phyloP scores from a whole-genome alignment of 2,329 filamentous ascomycete species.

The Sporothrix curviconia region DNA sequence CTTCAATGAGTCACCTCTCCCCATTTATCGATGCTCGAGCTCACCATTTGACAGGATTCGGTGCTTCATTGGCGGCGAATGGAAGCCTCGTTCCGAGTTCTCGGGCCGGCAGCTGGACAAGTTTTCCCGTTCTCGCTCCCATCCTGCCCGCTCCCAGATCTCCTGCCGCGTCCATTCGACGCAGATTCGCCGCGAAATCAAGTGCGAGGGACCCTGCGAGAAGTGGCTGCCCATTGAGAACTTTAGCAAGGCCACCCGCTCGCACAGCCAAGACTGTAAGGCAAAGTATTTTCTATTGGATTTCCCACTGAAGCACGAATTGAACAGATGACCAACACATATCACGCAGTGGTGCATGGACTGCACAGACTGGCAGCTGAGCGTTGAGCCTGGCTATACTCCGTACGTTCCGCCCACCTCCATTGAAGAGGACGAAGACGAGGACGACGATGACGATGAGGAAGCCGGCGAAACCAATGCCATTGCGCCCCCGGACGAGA shows the following conservation, averaged over 20 bases:
- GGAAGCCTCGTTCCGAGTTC: constrained; percentile 24
- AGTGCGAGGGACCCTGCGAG: constrained; percentile 30
- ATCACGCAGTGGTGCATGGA: constrained; percentile 29
- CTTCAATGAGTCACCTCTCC: too few relatives aligned
- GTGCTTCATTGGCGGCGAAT: constrained; percentile 27
- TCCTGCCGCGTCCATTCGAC: constrained; percentile 26
- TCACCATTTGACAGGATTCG: constrained; percentile 22
- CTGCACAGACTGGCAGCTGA: constrained; percentile 29
- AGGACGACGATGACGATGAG: neutral
- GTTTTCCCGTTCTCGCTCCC: constrained; percentile 20
- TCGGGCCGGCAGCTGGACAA: constrained; percentile 27
- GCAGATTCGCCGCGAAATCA: constrained; percentile 16
- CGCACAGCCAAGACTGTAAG: constrained; percentile 26
- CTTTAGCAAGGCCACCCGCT: constrained; percentile 32
- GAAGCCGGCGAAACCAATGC: neutral
- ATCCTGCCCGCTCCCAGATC: constrained; percentile 22
- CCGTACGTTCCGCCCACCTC: constrained; percentile 21
- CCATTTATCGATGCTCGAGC: neutral
- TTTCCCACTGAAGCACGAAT: neutral
- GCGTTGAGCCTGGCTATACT: constrained; percentile 21
- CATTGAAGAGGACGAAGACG: constrained; percentile 9
- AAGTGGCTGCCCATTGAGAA: constrained; percentile 20
- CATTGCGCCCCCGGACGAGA: neutral
- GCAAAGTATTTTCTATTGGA: neutral
- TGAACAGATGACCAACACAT: neutral